Percentiles rank a stretch among this genome's conserved stretches.
Evolutionary conservation across 306 rosid genomes (phyloP).

Genomic region (Pyrus communis): DNA sequence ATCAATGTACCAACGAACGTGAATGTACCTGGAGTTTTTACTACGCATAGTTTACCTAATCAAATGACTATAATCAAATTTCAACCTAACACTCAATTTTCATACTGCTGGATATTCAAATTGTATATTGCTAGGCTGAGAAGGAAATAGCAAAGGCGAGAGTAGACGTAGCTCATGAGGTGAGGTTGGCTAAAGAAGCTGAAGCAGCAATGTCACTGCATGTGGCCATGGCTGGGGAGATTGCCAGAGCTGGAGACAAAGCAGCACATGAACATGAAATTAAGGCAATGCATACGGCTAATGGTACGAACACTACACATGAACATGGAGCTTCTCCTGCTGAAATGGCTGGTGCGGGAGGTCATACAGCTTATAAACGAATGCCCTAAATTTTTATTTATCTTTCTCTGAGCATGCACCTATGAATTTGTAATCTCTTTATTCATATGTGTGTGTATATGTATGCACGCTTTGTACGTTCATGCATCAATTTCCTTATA

Average conservation of each 20-base stretch:
- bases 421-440: background rate
- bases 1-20: too few species aligned
- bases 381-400: background rate
- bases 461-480: background rate
- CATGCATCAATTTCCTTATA: background rate
- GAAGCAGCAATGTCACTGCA: slow-evolving; percentile 63
- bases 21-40: too few species aligned
- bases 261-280: slow-evolving; percentile 22
- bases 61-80: background rate
- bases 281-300: slow-evolving; percentile 9
- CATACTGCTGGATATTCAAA: background rate
- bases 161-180: slow-evolving; percentile 57
- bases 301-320: background rate
- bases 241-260: slow-evolving; percentile 12
- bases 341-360: background rate
- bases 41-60: too few species aligned
- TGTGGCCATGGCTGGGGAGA: slow-evolving; percentile 43
- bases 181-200: slow-evolving; percentile 69
- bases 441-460: background rate
- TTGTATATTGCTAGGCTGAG: slow-evolving; percentile 33
- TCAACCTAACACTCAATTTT: background rate
- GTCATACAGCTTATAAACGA: background rate
- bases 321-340: background rate
- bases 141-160: slow-evolving; percentile 59
- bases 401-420: background rate